Evolutionary conservation across 1,284 basidiomycete species (phyloP).

Genomic region (Microbotryum scabiosae): DNA sequence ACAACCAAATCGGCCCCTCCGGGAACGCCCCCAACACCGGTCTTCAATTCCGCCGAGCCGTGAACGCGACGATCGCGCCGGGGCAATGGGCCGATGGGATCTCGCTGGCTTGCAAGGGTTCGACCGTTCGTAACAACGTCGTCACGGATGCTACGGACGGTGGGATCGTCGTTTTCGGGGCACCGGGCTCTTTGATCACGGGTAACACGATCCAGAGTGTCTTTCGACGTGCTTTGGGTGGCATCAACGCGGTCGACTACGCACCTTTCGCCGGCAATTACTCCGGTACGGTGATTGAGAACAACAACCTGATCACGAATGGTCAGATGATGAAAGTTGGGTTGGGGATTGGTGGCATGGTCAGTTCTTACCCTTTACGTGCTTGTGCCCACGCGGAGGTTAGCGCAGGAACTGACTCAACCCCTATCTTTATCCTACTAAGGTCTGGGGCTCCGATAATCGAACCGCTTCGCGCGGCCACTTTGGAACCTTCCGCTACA

Average conservation of each 20-base stretch:
- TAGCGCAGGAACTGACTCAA: too few relatives aligned
- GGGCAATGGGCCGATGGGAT: constrained; percentile 57
- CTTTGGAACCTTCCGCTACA: constrained; percentile 56
- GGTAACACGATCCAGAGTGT: constrained; percentile 58
- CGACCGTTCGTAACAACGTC: constrained; percentile 60
- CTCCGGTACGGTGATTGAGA: constrained; percentile 56
- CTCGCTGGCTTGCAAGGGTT: constrained; percentile 61
- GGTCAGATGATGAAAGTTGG: constrained; percentile 43
- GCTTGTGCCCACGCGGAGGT: constrained; percentile 29
- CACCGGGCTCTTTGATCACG: constrained; percentile 63
- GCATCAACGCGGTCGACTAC: constrained; percentile 68
- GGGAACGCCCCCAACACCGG: constrained; percentile 30
- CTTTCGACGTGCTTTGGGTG: constrained; percentile 47
- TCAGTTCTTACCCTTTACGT: constrained; percentile 27
- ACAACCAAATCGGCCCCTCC: constrained; percentile 33
- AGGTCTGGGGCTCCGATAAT: constrained; percentile 25
- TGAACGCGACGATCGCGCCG: constrained; percentile 2
- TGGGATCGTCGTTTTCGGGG: constrained; percentile 60
- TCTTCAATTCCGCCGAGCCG: constrained; percentile 16
- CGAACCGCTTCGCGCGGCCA: constrained; percentile 12
- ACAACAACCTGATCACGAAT: constrained; percentile 50
- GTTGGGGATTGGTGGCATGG: constrained; percentile 42
- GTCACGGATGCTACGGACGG: constrained; percentile 59
- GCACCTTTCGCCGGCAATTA: constrained; percentile 59
- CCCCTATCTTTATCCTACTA: background rate